These are phyloP conservation scores for Galerina marginata DNA, from an alignment of 768 basidiomycete genomes.

Conservation along the genomic window DNA sequence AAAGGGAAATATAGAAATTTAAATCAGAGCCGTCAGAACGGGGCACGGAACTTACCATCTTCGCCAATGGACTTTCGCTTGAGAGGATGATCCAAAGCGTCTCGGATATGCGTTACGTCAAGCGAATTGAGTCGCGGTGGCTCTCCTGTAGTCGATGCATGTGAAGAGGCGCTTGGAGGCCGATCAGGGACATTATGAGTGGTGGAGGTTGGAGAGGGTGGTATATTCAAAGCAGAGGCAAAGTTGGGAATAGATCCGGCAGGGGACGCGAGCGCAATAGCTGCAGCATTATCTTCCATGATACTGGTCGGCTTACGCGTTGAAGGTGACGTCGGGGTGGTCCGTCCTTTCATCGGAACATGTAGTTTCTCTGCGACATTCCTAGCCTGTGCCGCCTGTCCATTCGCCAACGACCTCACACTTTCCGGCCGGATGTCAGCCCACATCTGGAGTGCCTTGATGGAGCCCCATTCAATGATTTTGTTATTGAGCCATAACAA, in stretches of 20 bases:
- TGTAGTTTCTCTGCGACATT: slow-evolving; percentile 54
- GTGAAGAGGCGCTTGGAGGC: not conserved
- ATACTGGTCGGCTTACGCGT: slow-evolving; percentile 21
- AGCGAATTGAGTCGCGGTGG: slow-evolving; percentile 1
- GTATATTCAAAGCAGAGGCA: slow-evolving; percentile 6
- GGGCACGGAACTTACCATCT: slow-evolving; percentile 5
- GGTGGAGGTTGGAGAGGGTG: slow-evolving; percentile 17
- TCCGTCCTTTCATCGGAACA: slow-evolving; percentile 37
- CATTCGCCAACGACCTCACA: slow-evolving; percentile 42
- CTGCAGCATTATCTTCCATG: slow-evolving; percentile 31
- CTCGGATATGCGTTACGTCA: not conserved
- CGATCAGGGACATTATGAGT: slow-evolving; percentile 14
- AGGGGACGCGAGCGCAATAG: slow-evolving; percentile 25
- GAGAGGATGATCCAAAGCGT: slow-evolving; percentile 7
- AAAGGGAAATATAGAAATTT: not conserved
- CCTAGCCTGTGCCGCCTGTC: slow-evolving; percentile 46
- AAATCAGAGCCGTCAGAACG: not conserved
- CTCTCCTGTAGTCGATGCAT: slow-evolving; percentile 1
- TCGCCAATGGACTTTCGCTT: slow-evolving; percentile 9
- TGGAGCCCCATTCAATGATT: slow-evolving; percentile 99
- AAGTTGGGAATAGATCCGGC: slow-evolving; percentile 20
- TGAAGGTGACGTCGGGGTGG: slow-evolving; percentile 34
- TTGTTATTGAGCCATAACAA: slow-evolving; percentile 96
- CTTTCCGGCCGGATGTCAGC: slow-evolving; percentile 76
- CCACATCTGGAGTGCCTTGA: slow-evolving; percentile 94